Evolutionary conservation across 176 grass and related monocot genomes (phyloP).

Genomic region (Cocos nucifera): DNA sequence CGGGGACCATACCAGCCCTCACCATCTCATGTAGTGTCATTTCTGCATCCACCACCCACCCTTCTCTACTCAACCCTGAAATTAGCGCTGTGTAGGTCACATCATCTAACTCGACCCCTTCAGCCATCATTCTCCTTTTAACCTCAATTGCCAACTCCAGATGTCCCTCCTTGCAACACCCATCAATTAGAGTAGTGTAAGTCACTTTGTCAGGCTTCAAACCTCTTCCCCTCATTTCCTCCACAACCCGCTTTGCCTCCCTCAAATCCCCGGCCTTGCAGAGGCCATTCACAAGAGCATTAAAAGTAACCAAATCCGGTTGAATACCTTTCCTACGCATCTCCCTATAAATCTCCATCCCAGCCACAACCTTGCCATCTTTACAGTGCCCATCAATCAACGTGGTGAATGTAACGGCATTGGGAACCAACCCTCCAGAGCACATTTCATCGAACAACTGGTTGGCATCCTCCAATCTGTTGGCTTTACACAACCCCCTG

Average conservation of each 20-base stretch:
- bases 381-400: constrained; percentile 56
- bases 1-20: constrained; percentile 35
- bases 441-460: constrained; percentile 46
- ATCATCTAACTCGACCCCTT: constrained; percentile 53
- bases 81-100: constrained; percentile 67
- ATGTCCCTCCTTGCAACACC: constrained; percentile 58
- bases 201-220: constrained; percentile 50
- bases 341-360: constrained; percentile 33
- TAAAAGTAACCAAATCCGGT: constrained; percentile 42
- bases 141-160: constrained; percentile 41
- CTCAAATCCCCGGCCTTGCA: constrained; percentile 45
- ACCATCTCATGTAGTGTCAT: constrained; percentile 49
- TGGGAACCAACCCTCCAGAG: constrained; percentile 25
- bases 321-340: constrained; percentile 29
- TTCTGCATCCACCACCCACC: constrained; percentile 31
- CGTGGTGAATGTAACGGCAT: constrained; percentile 47
- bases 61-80: constrained; percentile 47
- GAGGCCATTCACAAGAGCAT: constrained; percentile 41
- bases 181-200: constrained; percentile 64
- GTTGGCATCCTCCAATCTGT: constrained; percentile 27
- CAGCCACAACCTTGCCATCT: constrained; percentile 18
- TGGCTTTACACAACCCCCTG: constrained; percentile 31
- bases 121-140: constrained; percentile 32
- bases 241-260: constrained; percentile 33
- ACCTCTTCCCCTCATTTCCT: constrained; percentile 34